These are phyloP conservation scores for Podila clonocystis DNA, from an alignment of 192 early-diverging fungal genomes.

Conservation along the genomic window DNA sequence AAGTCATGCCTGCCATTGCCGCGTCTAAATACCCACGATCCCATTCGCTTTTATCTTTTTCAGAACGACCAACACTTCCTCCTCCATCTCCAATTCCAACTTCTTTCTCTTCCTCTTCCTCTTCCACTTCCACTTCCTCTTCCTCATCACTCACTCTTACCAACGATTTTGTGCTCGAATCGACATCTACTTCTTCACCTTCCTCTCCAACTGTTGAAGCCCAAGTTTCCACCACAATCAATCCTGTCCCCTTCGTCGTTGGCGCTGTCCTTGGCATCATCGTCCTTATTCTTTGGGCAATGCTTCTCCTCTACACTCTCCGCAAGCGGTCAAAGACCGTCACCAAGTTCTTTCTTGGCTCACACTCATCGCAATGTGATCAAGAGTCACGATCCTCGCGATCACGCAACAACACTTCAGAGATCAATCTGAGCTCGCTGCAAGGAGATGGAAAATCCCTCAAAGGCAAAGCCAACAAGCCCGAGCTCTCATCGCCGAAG, in stretches of 20 bases:
- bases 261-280: neutral
- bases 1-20: no score
- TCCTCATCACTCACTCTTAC: neutral
- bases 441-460: neutral
- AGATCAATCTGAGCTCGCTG: neutral
- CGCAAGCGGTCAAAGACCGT: constrained; percentile 4
- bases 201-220: neutral
- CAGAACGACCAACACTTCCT: no score
- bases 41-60: neutral
- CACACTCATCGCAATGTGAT: neutral
- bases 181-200: neutral
- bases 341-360: neutral
- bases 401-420: neutral
- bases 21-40: no score
- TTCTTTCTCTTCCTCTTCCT: neutral
- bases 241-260: constrained; percentile 13
- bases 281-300: neutral
- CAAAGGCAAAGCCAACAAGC: neutral
- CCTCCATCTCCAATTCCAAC: no score
- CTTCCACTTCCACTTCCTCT: neutral
- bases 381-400: neutral
- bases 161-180: neutral
- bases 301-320: neutral
- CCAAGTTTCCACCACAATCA: neutral
- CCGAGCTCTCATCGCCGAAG: neutral